Evolutionary conservation across 2,329 filamentous ascomycete genomes (phyloP), one percentile per base, ranked within the genome.

Genomic region (Arthrobotrys megalospora): DNA sequence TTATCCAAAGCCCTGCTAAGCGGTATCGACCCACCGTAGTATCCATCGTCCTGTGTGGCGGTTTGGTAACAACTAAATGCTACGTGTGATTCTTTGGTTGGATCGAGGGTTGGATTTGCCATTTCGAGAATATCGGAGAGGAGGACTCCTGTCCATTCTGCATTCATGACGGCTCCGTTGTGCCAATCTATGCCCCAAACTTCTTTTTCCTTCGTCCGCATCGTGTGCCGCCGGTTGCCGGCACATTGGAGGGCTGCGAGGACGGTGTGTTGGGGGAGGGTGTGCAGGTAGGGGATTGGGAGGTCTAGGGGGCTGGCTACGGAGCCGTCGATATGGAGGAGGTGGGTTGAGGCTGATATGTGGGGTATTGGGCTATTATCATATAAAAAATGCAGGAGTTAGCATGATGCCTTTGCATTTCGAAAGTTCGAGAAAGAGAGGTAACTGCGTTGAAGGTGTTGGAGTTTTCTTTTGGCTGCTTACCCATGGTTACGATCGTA

Each of bases 121-220:
- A 86, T 87, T 73, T 86, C 87, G 12, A 97, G 86, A 4, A 97
- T 85, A 76, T 94, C 91, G 1, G 87, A 87, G 84, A 97, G 90
- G 38, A 91, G 86, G 0, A 94, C 91, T 28, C 94, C 94, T 0
- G 94, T 97, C 87, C 93, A 97, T 0, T 97, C 85, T 0, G 93
- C 93, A 0, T 93, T 97, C 0, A 94, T 96, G 6, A 97, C 84
- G 21, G 94, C 94, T 4, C 93, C 94, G 0, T 94, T 87, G 34
- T 94, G 94, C 94, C 94, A 97, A 2, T 93, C 97, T 85, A 97
- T 97, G 0, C 94, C 94, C 82, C 97, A 96, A 0, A 92, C 93
- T 84, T 97, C 97, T 21, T 93, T 89, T 97, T 92, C 65, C 92
- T 87, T 81, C 97, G 97, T 83, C 97, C 94, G 84, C 97, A 94